Evolutionary conservation across 208 protist species (phyloP).

Genomic region (Crithidia brevicula): DNA sequence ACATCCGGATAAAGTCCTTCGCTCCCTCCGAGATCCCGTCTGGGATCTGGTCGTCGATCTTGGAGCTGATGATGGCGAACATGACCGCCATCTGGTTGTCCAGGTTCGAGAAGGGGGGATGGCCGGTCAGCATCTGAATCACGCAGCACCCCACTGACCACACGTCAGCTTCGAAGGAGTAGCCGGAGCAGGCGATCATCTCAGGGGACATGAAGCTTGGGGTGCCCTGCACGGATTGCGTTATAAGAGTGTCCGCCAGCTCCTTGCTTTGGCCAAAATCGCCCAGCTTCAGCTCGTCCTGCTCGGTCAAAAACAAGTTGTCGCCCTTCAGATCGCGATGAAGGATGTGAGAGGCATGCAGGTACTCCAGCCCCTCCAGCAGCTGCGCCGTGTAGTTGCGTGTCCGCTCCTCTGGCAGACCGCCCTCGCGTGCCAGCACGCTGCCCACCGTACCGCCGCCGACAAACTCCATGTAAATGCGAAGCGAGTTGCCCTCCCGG

Average conservation of each 20-base stretch:
- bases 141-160: slow-evolving; percentile 94
- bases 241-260: slow-evolving; percentile 79
- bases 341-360: slow-evolving; percentile 85
- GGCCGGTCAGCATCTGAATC: slow-evolving; percentile 90
- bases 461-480: slow-evolving; percentile 94
- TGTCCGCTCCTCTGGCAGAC: slow-evolving; percentile 70
- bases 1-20: slow-evolving; percentile 77
- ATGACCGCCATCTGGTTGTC: slow-evolving; percentile 93
- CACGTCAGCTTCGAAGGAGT: slow-evolving; percentile 89
- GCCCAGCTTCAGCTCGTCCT: slow-evolving; percentile 82
- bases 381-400: slow-evolving; percentile 85
- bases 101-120: slow-evolving; percentile 80
- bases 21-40: slow-evolving; percentile 58
- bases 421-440: slow-evolving; percentile 57
- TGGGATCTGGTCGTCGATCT: slow-evolving; percentile 75
- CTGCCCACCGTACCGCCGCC: slow-evolving; percentile 82
- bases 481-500: slow-evolving; percentile 72
- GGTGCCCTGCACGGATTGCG: slow-evolving; percentile 89
- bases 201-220: slow-evolving; percentile 95
- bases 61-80: slow-evolving; percentile 88
- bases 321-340: slow-evolving; percentile 94
- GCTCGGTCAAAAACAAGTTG: slow-evolving; percentile 88
- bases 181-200: slow-evolving; percentile 89
- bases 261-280: slow-evolving; percentile 93
- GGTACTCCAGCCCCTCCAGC: slow-evolving; percentile 85